These are phyloP conservation scores for Pezicula rhizophila DNA, from an alignment of 2,329 filamentous ascomycete species.

Conservation along the genomic window DNA sequence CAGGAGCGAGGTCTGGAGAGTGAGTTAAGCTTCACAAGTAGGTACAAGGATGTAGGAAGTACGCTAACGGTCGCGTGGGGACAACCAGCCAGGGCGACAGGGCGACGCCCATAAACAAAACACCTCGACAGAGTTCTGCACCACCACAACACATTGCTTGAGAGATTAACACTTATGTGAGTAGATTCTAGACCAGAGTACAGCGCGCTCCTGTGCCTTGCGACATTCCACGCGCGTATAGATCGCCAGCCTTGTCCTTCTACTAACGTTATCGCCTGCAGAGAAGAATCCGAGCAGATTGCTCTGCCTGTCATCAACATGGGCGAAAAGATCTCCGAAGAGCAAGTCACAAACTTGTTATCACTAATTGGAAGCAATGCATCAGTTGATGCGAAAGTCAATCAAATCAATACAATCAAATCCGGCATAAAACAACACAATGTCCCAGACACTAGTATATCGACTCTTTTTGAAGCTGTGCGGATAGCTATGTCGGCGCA, in stretches of 20 bases:
- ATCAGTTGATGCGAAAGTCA: constrained; percentile 64
- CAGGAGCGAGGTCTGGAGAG: no score
- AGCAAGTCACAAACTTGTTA: constrained; percentile 50
- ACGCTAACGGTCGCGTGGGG: background rate
- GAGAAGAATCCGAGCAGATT: constrained; percentile 3
- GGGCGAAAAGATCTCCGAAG: constrained; percentile 53
- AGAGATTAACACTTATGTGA: background rate
- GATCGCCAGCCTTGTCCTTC: background rate
- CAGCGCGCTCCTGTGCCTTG: no score
- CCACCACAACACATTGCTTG: background rate
- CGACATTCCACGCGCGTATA: no score
- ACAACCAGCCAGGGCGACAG: background rate
- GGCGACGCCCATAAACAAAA: background rate
- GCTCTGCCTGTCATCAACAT: constrained; percentile 24
- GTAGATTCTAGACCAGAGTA: background rate
- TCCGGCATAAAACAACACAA: constrained; percentile 89
- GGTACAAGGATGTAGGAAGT: background rate
- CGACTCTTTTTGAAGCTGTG: constrained; percentile 75
- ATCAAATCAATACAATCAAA: constrained; percentile 69
- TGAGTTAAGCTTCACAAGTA: background rate
- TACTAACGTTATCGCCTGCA: constrained; percentile 12
- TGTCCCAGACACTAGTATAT: constrained; percentile 68
- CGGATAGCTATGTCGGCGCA: constrained; percentile 69
- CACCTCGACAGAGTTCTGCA: background rate
- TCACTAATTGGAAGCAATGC: constrained; percentile 53